Base-by-base conservation (phyloP, 192 early-diverging fungal genomes). In the Rhizophlyctis rosea region DNA sequence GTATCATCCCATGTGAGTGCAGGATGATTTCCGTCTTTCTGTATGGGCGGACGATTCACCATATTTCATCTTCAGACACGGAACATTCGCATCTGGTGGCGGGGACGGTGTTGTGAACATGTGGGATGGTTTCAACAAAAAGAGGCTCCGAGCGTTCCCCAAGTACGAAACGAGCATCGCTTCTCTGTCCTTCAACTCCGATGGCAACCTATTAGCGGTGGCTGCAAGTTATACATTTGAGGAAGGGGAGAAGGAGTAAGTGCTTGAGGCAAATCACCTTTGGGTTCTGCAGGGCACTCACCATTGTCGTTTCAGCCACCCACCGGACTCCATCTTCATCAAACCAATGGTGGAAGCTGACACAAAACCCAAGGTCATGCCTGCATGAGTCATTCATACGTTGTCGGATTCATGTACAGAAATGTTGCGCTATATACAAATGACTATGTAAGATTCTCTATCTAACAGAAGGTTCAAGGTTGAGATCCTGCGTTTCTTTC, bases 1-100 rank as follows among this genome's bases (percentile, higher is more conserved):
- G 3, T 96, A 91, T 68, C 91, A 97, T 71, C 94, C 93, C 4
- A 84, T 78, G 89, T 89, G 81, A 72, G 81, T 35, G 27, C n/a
- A n/a, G n/a, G n/a, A n/a, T n/a, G n/a, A n/a, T n/a, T n/a, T 34
- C 34, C 23, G 34, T 4, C 27, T 5, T n/a, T n/a, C n/a, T n/a
- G n/a, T n/a, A n/a, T n/a, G n/a, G n/a, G n/a, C n/a, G n/a, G n/a
- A n/a, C n/a, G n/a, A n/a, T n/a, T n/a, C n/a, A n/a, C n/a, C n/a
- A n/a, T n/a, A n/a, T n/a, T n/a, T n/a, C n/a, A n/a, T 44, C 39
- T 3, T 29, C 70, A 88, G 88, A 11, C 81, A 91, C 66, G 90
- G 91, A 66, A 97, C 93, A 18, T 97, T 99, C 86, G 94, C 89
- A 28, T 91, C 96, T 13, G 96, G 96, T 36, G 96, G 96, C 25